A percentile compares a stretch with the other conserved stretches of the same genome.
Conservation (phyloP, 2,329 filamentous ascomycete species). For the Colletotrichum neosansevieriae region DNA sequence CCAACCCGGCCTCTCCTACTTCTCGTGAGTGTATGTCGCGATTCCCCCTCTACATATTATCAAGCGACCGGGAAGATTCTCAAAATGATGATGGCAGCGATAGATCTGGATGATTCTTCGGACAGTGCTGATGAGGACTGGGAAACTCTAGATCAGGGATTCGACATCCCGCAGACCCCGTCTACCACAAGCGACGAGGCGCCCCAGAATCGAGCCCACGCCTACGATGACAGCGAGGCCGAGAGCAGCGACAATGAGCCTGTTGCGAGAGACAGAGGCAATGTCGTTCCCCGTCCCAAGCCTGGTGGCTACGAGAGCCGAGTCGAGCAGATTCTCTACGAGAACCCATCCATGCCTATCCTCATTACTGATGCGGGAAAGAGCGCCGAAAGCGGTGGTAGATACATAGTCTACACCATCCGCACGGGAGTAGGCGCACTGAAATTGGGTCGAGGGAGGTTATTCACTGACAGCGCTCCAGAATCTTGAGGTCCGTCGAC, state of each 20-base stretch:
- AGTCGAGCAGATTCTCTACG: slow-evolving; percentile 97
- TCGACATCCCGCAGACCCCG: slow-evolving; percentile 78
- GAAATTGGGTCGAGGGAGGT: slow-evolving; percentile 3
- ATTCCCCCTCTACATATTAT: slow-evolving; percentile 4
- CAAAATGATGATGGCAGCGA: slow-evolving; percentile 55
- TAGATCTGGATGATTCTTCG: slow-evolving; percentile 50
- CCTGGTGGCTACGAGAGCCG: slow-evolving; percentile 93
- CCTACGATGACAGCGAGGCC: slow-evolving; percentile 54
- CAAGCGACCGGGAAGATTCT: slow-evolving; percentile 27
- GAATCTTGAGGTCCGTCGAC: slow-evolving; percentile 94
- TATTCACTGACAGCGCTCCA: slow-evolving; percentile 51
- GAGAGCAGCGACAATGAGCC: slow-evolving; percentile 63
- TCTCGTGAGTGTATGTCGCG: slow-evolving; percentile 58
- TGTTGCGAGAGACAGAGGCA: slow-evolving; percentile 50
- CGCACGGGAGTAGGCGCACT: slow-evolving; percentile 80
- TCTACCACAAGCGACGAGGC: slow-evolving; percentile 78
- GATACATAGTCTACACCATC: slow-evolving; percentile 98
- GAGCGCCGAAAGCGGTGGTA: slow-evolving; percentile 89
- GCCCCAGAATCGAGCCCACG: slow-evolving; percentile 57
- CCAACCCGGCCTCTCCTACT: slow-evolving; percentile 73
- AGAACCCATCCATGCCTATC: slow-evolving; percentile 90
- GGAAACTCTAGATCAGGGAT: slow-evolving; percentile 64
- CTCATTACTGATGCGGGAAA: slow-evolving; percentile 96
- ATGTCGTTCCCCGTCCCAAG: slow-evolving; percentile 70
- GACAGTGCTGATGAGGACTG: slow-evolving; percentile 59